Evolutionary conservation across 2,329 filamentous ascomycete species (phyloP).

Genomic region (Xylariaceae sp.): DNA sequence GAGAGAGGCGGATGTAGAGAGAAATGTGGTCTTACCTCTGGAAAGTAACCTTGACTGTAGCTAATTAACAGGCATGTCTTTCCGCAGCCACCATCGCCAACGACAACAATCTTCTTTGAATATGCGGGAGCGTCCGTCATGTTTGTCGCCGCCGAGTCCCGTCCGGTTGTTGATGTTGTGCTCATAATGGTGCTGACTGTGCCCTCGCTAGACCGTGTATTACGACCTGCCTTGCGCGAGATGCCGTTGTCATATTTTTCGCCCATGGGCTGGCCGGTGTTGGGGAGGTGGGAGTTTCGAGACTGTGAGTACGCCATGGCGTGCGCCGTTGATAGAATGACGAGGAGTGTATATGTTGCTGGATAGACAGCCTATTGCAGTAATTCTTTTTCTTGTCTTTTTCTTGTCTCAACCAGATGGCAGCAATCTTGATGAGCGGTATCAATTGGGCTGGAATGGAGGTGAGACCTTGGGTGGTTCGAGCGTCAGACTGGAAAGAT

Average conservation of each 20-base stretch:
- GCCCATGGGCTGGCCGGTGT: conserved; percentile 28
- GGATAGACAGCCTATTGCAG: conserved; percentile 1
- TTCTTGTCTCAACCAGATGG: conserved; percentile 16
- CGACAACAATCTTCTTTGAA: conserved; percentile 99
- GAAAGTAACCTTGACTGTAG: conserved; percentile 98
- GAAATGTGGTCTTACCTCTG: conserved; percentile 63
- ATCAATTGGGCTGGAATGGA: conserved; percentile 23
- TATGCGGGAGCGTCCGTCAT: conserved; percentile 87
- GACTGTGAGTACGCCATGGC: conserved; percentile 49
- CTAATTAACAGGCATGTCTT: conserved; percentile 98
- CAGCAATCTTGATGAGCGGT: conserved; percentile 7
- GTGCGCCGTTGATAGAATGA: conserved; percentile 15
- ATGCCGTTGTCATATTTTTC: conserved; percentile 39
- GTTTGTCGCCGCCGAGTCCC: conserved; percentile 74
- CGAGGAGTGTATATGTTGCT: conserved; percentile 5
- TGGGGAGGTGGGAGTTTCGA: conserved; percentile 47
- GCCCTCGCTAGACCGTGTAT: conserved; percentile 73
- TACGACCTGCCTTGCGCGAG: conserved; percentile 40
- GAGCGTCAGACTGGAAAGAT: conserved; percentile 2
- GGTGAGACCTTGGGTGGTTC: conserved; percentile 23
- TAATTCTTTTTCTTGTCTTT: conserved; percentile 5
- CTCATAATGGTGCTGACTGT: conserved; percentile 83
- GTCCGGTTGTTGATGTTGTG: conserved; percentile 63
- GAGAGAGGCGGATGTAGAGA: background rate
- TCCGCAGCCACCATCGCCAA: conserved; percentile 94